Conservation (phyloP, 257 asterid species). For the Solanum etuberosum region DNA sequence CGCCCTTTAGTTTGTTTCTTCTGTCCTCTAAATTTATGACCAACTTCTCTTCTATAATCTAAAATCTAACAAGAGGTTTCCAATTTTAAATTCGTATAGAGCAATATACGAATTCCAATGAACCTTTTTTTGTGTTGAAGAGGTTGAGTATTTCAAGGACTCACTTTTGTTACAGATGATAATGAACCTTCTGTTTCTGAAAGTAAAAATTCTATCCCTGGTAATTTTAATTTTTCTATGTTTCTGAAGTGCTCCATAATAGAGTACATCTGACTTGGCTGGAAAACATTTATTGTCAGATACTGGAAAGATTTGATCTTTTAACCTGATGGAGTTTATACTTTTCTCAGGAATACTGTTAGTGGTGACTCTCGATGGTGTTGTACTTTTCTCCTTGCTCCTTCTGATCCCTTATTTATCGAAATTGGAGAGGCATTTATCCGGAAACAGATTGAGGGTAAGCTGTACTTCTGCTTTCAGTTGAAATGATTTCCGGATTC, state of each 20-base stretch:
- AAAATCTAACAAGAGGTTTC: background rate
- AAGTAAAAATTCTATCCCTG: background rate
- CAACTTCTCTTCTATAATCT: background rate
- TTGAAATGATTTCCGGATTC: background rate
- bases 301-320: background rate
- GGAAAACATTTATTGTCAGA: background rate
- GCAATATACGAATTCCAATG: background rate
- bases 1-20: background rate
- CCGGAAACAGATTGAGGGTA: slow-evolving; percentile 59
- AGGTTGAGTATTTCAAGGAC: background rate
- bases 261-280: background rate
- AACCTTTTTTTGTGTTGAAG: background rate
- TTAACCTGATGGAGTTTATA: background rate
- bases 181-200: background rate
- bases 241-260: background rate
- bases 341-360: slow-evolving; percentile 71
- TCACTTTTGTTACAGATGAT: background rate
- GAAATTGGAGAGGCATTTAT: slow-evolving; percentile 89
- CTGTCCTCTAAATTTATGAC: background rate
- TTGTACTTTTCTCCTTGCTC: slow-evolving; percentile 91
- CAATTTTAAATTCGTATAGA: background rate
- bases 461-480: background rate
- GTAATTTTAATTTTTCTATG: background rate
- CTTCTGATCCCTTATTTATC: slow-evolving; percentile 82
- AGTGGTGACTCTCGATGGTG: slow-evolving; percentile 75